Base-by-base conservation (phyloP, 495 filamentous ascomycete genomes). In the Thermochaetoides thermophila region DNA sequence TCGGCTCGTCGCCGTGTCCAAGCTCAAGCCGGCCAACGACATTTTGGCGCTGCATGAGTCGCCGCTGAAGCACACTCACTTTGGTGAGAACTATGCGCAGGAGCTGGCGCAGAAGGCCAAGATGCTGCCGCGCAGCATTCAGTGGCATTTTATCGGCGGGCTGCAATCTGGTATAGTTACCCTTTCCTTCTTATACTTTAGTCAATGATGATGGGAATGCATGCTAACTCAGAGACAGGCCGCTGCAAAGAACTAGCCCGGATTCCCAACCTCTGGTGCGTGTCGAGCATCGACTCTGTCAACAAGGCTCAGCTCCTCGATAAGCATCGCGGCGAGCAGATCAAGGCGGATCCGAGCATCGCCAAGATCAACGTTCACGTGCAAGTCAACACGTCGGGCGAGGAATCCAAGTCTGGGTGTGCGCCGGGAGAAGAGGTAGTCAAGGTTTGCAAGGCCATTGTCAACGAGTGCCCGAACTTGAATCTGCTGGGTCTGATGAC, bases 41-140 rank as follows among this genome's bases (percentile, higher is more conserved):
- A 75, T 95, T 48, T 65, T 92, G 26, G 74, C 82, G 31, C 68
- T 97, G 2, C 78, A 91, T 61, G 60, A 72, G 37, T 45, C 66
- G 1, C 63, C 67, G 0, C 53, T 62, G 13, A 41, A 52, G 1
- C 86, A 93, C 26, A 44, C 63, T 31, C 84, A 96, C 57, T 95
- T 95, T 55, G 89, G 89, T 41, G 89, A 97, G 59, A 97, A 97
- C 61, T 97, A 97, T 64, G 68, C 81, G 10, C 85, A 95, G 59
- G 89, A 97, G 51, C 74, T 97, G 26, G 60, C 71, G 31, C 74
- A 87, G 53, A 97, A 97, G 59, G 79, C 85, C 8, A 62, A 68
- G 7, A 46, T 84, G 13, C 71, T 96, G 4, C 89, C 89, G 0
- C 45, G 52, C n/a, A 68, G 60, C 13, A 80, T 97, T 35, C 65